Evolutionary conservation across 192 early-diverging fungal genomes (phyloP).

Genomic region (Piromyces finnis): DNA sequence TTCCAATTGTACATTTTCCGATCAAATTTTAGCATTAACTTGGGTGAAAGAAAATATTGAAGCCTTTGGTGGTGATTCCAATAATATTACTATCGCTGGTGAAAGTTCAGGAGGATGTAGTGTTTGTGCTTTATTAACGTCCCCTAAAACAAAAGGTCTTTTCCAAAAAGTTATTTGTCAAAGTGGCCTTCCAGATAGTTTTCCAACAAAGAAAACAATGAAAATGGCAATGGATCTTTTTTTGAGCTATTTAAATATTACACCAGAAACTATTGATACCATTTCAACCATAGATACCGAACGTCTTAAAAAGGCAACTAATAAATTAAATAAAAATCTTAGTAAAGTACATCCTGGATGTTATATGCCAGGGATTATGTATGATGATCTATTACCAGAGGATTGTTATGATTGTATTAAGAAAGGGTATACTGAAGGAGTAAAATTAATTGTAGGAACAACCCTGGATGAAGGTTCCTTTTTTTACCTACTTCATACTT

Average conservation of each 20-base stretch:
- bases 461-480: background rate
- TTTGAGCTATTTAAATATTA: background rate
- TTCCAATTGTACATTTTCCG: background rate
- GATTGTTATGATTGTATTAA: background rate
- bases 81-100: constrained; percentile 30
- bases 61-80: constrained; percentile 43
- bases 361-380: background rate
- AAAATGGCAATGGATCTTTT: background rate
- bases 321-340: background rate
- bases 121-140: background rate
- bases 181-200: background rate
- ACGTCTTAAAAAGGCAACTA: background rate
- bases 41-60: constrained; percentile 21
- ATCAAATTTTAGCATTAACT: background rate
- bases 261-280: background rate
- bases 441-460: background rate
- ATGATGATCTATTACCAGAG: background rate
- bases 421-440: background rate
- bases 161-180: background rate
- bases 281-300: background rate
- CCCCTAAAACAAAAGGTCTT: background rate
- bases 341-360: background rate
- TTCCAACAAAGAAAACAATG: background rate
- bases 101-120: constrained; percentile 24
- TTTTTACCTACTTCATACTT: background rate